A percentile compares a stretch with the other conserved stretches of the same genome.
phyloP scores from a whole-genome alignment of 306 rosid genomes.

The Quercus glauca region DNA sequence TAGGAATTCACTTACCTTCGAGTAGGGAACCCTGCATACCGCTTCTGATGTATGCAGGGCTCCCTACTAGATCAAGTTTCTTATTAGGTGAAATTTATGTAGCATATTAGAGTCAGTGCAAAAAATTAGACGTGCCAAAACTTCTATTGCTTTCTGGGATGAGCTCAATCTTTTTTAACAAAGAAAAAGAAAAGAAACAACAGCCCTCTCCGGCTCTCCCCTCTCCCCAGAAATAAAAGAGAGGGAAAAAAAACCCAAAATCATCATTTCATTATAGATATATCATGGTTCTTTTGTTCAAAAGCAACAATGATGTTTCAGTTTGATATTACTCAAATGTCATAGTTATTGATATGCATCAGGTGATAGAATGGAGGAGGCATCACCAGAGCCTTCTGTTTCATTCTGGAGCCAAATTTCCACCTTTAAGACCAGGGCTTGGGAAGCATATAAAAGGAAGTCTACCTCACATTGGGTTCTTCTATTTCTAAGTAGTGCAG shows the following conservation, averaged over 20 bases:
- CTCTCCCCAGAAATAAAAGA: too few relatives aligned
- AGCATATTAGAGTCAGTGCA: not conserved
- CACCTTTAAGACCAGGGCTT: constrained; percentile 15
- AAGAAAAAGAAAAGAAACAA: not conserved
- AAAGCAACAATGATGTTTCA: not conserved
- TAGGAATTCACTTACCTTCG: not conserved
- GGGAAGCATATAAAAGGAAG: constrained; percentile 55
- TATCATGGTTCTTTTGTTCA: not conserved
- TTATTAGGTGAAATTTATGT: constrained; percentile 8
- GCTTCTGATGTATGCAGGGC: not conserved
- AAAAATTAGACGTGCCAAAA: not conserved
- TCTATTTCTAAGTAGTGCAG: constrained; percentile 58
- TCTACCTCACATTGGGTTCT: constrained; percentile 80
- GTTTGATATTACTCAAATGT: not conserved
- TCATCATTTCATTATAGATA: not conserved
- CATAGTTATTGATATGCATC: not conserved
- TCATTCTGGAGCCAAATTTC: constrained; percentile 45
- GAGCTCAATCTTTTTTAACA: not conserved
- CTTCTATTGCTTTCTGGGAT: not conserved
- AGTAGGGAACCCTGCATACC: not conserved
- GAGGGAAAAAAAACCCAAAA: too few relatives aligned
- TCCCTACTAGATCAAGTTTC: not conserved
- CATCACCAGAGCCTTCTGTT: constrained; percentile 29
- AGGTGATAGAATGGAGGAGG: constrained; percentile 50
- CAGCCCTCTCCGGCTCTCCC: not conserved